phyloP scores from a whole-genome alignment of 805 yeast species.

The Hagleromyces aurorensis region DNA sequence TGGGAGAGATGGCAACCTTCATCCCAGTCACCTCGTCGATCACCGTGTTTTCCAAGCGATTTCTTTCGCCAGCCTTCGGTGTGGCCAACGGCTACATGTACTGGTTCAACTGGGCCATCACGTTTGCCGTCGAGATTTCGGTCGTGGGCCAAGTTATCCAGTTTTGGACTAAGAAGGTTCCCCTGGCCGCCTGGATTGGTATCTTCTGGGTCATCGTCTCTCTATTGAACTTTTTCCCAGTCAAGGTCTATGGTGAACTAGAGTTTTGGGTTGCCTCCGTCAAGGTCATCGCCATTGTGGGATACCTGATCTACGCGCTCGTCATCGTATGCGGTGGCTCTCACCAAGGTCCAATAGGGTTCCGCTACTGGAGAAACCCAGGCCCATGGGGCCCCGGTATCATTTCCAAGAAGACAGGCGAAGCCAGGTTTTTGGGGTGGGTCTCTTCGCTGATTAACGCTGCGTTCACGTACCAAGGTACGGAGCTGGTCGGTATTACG shows the following conservation, averaged over 20 bases:
- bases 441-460: constrained; percentile 61
- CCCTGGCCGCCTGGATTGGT: constrained; percentile 63
- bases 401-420: constrained; percentile 38
- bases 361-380: constrained; percentile 75
- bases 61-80: constrained; percentile 64
- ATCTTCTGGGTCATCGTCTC: constrained; percentile 56
- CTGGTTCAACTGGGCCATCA: constrained; percentile 73
- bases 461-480: constrained; percentile 77
- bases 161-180: constrained; percentile 64
- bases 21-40: constrained; percentile 63
- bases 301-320: constrained; percentile 59
- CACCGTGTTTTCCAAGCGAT: constrained; percentile 61
- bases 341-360: constrained; percentile 60
- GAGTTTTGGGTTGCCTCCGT: constrained; percentile 68
- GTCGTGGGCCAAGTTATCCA: constrained; percentile 59
- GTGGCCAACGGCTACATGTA: constrained; percentile 67
- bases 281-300: constrained; percentile 61
- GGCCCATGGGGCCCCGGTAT: constrained; percentile 70
- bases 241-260: constrained; percentile 61
- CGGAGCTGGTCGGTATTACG: constrained; percentile 66
- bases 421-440: constrained; percentile 63
- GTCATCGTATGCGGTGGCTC: constrained; percentile 76
- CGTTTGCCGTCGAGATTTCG: constrained; percentile 66
- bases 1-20: constrained; percentile 78
- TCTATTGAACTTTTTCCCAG: constrained; percentile 54